A percentile compares a stretch with the other conserved stretches of the same genome.
These are phyloP conservation scores for Dicorynia guianensis DNA, from an alignment of 306 rosid species.

Conservation along the genomic window DNA sequence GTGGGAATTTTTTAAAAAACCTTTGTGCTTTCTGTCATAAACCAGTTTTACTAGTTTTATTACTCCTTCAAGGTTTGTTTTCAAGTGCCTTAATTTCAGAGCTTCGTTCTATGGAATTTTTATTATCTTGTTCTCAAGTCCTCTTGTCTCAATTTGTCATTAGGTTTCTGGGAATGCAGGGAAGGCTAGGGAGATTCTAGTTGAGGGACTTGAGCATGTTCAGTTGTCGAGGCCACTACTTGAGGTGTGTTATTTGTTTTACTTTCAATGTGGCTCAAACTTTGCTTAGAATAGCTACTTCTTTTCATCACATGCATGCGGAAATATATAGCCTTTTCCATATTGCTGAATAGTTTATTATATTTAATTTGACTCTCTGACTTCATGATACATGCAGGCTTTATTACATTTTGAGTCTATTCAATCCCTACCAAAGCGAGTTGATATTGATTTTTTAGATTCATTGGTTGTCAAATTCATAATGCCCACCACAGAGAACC, in stretches of 20 bases:
- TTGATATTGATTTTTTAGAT: constrained; percentile 77
- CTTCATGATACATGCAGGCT: constrained; percentile 64
- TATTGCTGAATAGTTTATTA: not conserved
- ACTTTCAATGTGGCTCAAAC: not conserved
- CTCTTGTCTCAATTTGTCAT: constrained; percentile 29
- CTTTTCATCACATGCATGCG: not conserved
- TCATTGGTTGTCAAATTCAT: constrained; percentile 78
- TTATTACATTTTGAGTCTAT: constrained; percentile 89
- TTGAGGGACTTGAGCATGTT: constrained; percentile 82
- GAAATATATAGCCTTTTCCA: constrained; percentile 5
- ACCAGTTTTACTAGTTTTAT: too few species aligned
- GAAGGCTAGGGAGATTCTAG: constrained; percentile 80
- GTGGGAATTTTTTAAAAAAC: not conserved
- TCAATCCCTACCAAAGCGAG: constrained; percentile 73
- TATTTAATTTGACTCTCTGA: constrained; percentile 29
- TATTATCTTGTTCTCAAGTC: constrained; percentile 24
- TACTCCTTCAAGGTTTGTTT: too few species aligned
- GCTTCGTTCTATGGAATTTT: not conserved
- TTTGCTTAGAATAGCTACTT: constrained; percentile 4
- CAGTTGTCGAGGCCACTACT: constrained; percentile 74
- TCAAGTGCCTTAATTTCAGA: not conserved
- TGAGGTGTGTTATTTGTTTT: constrained; percentile 61
- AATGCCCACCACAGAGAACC: constrained; percentile 70
- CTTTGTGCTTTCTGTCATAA: not conserved
- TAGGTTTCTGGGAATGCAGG: constrained; percentile 84